Evolutionary conservation across 257 asterid species (phyloP).

Genomic region (Lantana camara): DNA sequence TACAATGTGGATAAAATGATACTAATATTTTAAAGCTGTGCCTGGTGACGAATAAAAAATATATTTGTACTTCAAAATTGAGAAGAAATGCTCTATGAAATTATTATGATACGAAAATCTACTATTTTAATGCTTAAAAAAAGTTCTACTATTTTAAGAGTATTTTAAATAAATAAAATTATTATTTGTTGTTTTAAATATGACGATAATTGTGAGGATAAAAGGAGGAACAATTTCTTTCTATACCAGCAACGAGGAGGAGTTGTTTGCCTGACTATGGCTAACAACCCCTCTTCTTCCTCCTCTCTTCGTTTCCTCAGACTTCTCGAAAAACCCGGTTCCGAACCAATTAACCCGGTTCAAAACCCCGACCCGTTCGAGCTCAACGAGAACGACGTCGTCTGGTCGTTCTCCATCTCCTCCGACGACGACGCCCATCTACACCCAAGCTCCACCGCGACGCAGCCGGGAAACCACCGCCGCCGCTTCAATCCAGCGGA

Average conservation of each 20-base stretch:
- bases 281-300: constrained; percentile 45
- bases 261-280: constrained; percentile 41
- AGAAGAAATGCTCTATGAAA: too few relatives aligned
- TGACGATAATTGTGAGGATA: not conserved
- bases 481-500: constrained; percentile 33
- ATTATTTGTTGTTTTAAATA: too few relatives aligned
- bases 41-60: too few relatives aligned
- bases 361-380: constrained; percentile 44
- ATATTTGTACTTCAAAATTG: too few relatives aligned
- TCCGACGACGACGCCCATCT: constrained; percentile 35
- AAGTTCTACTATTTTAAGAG: too few relatives aligned
- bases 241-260: constrained; percentile 14
- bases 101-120: too few relatives aligned
- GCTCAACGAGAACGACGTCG: constrained; percentile 82
- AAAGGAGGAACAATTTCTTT: not conserved
- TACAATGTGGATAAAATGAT: too few relatives aligned
- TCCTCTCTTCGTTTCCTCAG: constrained; percentile 54
- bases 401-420: constrained; percentile 59
- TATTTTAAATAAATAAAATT: not conserved
- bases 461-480: constrained; percentile 35
- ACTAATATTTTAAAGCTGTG: too few relatives aligned
- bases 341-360: constrained; percentile 23
- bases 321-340: constrained; percentile 42
- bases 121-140: too few relatives aligned
- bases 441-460: constrained; percentile 27